Percentiles rank a stretch among this genome's conserved stretches.
phyloP scores from a whole-genome alignment of 306 rosid species.

The Acacia crassicarpa region DNA sequence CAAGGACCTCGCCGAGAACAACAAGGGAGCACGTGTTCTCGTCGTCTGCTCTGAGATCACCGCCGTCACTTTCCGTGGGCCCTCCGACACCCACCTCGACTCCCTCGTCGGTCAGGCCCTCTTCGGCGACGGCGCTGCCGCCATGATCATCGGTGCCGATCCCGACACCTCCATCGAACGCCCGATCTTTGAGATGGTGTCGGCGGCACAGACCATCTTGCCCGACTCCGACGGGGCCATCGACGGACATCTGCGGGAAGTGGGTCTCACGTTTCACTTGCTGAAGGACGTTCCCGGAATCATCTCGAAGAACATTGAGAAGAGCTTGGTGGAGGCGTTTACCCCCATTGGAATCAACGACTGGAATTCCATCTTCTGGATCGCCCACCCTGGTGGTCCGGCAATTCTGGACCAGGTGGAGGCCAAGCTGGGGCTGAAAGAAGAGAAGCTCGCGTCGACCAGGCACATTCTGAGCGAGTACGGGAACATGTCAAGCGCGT shows the following conservation, averaged over 20 bases:
- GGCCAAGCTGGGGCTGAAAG: conserved; percentile 42
- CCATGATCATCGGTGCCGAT: conserved; percentile 53
- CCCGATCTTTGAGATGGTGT: conserved; percentile 44
- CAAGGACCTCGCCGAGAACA: conserved; percentile 66
- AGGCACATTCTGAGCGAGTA: conserved; percentile 54
- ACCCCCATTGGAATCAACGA: conserved; percentile 49
- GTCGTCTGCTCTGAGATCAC: conserved; percentile 73
- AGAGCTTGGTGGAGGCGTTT: conserved; percentile 55
- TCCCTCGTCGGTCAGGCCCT: conserved; percentile 60
- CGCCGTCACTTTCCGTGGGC: conserved; percentile 70
- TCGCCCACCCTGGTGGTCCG: conserved; percentile 72
- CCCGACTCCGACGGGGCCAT: conserved; percentile 65
- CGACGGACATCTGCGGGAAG: conserved; percentile 61
- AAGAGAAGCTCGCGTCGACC: conserved; percentile 44
- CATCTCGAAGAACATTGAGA: conserved; percentile 60
- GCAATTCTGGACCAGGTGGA: conserved; percentile 67
- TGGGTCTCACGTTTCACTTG: conserved; percentile 58
- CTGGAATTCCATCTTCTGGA: conserved; percentile 68
- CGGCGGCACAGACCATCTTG: conserved; percentile 51
- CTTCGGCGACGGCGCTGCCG: conserved; percentile 62
- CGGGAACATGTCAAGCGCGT: conserved; percentile 67
- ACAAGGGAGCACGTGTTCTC: conserved; percentile 53
- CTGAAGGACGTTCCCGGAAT: conserved; percentile 59
- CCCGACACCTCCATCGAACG: conserved; percentile 42
- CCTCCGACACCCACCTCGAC: conserved; percentile 57